A percentile compares a stretch with the other conserved stretches of the same genome.
Conservation (phyloP, 1,284 basidiomycete species). For the Cryptococcus sp. region DNA sequence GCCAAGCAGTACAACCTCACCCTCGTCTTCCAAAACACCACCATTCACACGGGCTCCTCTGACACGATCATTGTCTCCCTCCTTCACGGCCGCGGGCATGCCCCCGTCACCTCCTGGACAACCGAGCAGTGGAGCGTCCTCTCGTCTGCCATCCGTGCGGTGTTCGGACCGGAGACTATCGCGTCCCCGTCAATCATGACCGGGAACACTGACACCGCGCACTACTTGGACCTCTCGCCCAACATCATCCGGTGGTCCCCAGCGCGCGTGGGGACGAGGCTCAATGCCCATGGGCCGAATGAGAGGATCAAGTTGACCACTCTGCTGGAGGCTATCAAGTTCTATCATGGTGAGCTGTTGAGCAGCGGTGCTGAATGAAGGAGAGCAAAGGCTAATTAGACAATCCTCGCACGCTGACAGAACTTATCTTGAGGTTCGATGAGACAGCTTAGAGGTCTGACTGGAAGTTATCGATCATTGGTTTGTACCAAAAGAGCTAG, state of each 20-base stretch:
- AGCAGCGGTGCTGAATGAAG: background rate
- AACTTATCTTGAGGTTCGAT: background rate
- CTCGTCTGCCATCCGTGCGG: conserved; percentile 6
- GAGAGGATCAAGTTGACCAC: conserved; percentile 13
- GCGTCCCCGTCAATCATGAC: conserved; percentile 1
- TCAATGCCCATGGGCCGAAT: conserved; percentile 11
- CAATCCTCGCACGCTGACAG: background rate
- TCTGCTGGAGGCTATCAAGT: conserved; percentile 10
- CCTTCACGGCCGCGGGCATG: background rate
- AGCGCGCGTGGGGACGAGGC: conserved; percentile 8
- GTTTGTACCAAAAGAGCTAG: too few species aligned
- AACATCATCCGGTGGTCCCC: conserved; percentile 15
- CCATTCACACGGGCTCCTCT: background rate
- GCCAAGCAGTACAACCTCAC: conserved; percentile 4
- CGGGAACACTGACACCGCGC: conserved; percentile 8
- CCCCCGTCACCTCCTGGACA: background rate
- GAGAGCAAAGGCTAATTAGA: background rate
- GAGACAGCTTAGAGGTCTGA: background rate
- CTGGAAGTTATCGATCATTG: too few species aligned
- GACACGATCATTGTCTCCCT: background rate
- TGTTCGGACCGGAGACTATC: conserved; percentile 7
- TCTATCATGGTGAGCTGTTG: conserved; percentile 14
- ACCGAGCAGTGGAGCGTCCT: conserved; percentile 1
- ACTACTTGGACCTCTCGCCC: conserved; percentile 8
- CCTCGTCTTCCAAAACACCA: background rate